Conservation (phyloP, 495 filamentous ascomycete species). For the Lophiostoma macrostomum region DNA sequence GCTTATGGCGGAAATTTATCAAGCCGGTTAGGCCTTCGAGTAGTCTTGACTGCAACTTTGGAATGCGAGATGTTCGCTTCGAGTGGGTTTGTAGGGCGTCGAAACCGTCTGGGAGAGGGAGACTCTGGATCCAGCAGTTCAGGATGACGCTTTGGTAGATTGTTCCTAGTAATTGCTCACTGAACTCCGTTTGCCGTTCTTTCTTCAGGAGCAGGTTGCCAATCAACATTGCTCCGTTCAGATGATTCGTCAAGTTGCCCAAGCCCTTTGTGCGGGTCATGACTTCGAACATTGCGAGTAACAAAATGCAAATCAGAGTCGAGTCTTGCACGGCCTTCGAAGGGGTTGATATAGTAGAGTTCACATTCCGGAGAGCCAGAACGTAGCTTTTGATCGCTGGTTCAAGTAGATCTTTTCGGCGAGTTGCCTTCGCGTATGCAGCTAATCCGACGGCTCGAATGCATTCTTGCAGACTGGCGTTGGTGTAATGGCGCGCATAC, state of each 20-base stretch:
- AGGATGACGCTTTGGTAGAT: constrained; percentile 15
- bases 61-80: background rate
- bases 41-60: constrained; percentile 4
- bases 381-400: constrained; percentile 10
- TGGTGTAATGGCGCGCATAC: constrained; percentile 2
- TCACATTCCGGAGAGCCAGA: constrained; percentile 17
- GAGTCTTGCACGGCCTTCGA: constrained; percentile 7
- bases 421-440: constrained; percentile 5
- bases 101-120: constrained; percentile 7
- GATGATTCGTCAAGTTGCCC: constrained; percentile 19
- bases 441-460: constrained; percentile 24
- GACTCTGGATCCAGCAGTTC: constrained; percentile 13
- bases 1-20: background rate
- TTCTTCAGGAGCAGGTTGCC: constrained; percentile 5
- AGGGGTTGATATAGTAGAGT: constrained; percentile 1
- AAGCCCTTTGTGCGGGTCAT: constrained; percentile 4
- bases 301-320: constrained; percentile 19
- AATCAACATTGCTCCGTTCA: constrained; percentile 20
- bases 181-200: background rate
- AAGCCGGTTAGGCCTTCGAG: constrained; percentile 7
- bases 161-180: background rate
- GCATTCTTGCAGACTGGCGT: constrained; percentile 3
- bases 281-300: constrained; percentile 23
- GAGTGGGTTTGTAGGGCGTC: background rate
- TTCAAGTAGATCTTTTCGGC: background rate